phyloP scores from a whole-genome alignment of 2,329 filamentous ascomycete species.

The Coniochaeta pulveracea region DNA sequence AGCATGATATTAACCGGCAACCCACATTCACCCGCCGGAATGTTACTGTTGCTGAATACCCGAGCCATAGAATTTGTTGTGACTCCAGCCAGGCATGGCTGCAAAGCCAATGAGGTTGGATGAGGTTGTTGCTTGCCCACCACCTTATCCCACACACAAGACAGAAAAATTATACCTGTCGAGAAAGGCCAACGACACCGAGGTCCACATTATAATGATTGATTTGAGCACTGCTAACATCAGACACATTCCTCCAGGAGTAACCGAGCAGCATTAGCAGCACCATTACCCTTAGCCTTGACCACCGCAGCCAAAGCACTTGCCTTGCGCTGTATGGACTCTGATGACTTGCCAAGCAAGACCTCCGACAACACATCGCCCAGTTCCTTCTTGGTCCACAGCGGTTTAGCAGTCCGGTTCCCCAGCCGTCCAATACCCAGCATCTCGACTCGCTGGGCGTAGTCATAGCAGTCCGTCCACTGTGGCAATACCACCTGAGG shows the following conservation, averaged over 20 bases:
- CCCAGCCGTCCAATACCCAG: neutral
- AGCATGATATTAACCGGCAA: too few species aligned
- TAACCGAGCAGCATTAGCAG: neutral
- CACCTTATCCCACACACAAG: too few species aligned
- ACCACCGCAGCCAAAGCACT: neutral
- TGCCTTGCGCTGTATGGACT: neutral
- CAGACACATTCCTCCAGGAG: neutral
- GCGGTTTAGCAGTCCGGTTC: neutral
- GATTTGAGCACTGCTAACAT: neutral
- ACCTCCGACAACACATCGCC: neutral
- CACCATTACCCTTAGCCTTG: neutral
- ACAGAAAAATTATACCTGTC: too few species aligned
- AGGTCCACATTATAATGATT: too few species aligned
- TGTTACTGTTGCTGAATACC: too few species aligned
- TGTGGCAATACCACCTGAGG: neutral
- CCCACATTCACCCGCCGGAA: too few species aligned
- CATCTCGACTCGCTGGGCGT: neutral
- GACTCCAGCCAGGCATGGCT: too few species aligned
- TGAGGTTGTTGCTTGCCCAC: too few species aligned
- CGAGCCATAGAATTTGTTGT: too few species aligned
- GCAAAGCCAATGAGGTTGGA: too few species aligned
- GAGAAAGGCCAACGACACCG: too few species aligned
- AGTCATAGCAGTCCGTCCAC: slow-evolving; percentile 1
- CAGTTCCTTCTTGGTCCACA: neutral
- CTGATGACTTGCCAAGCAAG: neutral